Conservation (phyloP, 164 flowering plant genomes). For the Brasenia schreberi region DNA sequence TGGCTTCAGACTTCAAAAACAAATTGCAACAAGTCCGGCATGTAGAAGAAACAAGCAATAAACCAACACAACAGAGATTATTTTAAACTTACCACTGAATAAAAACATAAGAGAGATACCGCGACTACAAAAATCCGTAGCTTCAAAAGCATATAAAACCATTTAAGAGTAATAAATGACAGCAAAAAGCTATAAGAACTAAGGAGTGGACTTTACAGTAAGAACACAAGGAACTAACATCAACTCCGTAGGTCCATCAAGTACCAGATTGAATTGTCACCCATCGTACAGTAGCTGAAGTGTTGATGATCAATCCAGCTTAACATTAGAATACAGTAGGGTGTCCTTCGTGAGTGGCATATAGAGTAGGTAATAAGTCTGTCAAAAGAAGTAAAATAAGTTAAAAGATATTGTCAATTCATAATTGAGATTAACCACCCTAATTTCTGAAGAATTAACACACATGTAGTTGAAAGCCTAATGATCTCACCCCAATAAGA, state of each 20-base stretch:
- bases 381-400: neutral
- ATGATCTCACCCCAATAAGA: constrained; percentile 67
- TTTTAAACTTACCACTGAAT: no score
- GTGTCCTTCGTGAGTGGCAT: constrained; percentile 14
- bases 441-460: neutral
- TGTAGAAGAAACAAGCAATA: no score
- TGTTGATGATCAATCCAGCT: constrained; percentile 5
- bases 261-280: neutral
- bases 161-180: no score
- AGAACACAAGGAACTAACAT: neutral
- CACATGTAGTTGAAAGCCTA: neutral
- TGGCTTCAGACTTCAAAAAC: no score
- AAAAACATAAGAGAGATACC: no score
- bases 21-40: no score
- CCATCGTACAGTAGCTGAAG: neutral
- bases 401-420: neutral
- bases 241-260: neutral
- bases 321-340: constrained; percentile 12
- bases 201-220: neutral
- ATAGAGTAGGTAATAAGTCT: constrained; percentile 6
- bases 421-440: neutral
- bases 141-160: no score
- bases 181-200: no score
- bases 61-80: no score
- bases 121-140: no score